These are phyloP conservation scores for Carpinus viminea DNA, from an alignment of 306 rosid genomes.

Conservation along the genomic window DNA sequence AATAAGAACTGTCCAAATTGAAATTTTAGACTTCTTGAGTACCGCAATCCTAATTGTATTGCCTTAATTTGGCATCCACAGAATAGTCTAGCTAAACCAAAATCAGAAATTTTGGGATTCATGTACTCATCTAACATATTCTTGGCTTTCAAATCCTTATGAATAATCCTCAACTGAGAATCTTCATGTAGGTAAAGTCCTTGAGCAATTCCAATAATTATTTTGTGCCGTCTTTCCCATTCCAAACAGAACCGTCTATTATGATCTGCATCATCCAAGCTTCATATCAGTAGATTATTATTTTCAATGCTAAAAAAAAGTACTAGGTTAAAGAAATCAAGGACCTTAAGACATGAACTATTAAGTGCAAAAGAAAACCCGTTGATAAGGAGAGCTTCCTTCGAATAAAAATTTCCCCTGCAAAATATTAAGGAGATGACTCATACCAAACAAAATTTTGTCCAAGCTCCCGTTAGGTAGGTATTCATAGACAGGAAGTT, in stretches of 20 bases:
- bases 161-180: too few species aligned
- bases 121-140: constrained; percentile 33
- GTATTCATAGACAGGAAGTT: constrained; percentile 37
- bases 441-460: constrained; percentile 30
- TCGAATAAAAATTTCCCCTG: too few species aligned
- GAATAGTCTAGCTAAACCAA: constrained; percentile 38
- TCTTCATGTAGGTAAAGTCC: too few species aligned
- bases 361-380: too few species aligned
- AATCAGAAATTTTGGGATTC: constrained; percentile 40
- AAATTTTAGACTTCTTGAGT: constrained; percentile 24
- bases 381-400: too few species aligned
- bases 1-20: neutral
- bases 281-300: neutral
- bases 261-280: constrained; percentile 15
- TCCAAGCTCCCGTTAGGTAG: constrained; percentile 35
- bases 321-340: too few species aligned
- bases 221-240: constrained; percentile 37
- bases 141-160: constrained; percentile 37
- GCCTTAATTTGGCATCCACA: constrained; percentile 30
- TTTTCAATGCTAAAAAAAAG: too few species aligned
- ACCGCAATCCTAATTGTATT: constrained; percentile 38
- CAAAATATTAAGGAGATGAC: too few species aligned
- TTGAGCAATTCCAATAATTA: constrained; percentile 33
- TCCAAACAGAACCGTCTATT: constrained; percentile 15
- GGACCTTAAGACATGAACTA: too few species aligned